These are phyloP conservation scores for Tuber borchii DNA, from an alignment of 495 filamentous ascomycete genomes.

Conservation along the genomic window DNA sequence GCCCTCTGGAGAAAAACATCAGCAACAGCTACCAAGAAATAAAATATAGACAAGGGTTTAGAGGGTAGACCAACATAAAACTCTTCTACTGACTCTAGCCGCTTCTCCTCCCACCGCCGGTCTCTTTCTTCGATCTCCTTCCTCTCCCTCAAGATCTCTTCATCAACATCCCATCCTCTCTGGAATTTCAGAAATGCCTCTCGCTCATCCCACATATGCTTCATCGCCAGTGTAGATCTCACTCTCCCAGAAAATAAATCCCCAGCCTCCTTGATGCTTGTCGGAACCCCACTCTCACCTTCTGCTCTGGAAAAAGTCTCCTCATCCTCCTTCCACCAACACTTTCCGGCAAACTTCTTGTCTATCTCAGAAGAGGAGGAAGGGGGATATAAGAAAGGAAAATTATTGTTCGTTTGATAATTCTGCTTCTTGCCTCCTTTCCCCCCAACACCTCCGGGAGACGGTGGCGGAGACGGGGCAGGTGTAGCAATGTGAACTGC, in stretches of 20 bases:
- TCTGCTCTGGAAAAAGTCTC: conserved; percentile 48
- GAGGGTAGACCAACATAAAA: conserved; percentile 66
- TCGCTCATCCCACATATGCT: conserved; percentile 89
- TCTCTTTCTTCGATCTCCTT: conserved; percentile 46
- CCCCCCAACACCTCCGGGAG: conserved; percentile 75
- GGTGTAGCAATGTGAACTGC: conserved; percentile 97
- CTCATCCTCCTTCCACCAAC: conserved; percentile 80
- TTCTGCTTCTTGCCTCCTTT: conserved; percentile 98
- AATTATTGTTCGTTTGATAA: conserved; percentile 98
- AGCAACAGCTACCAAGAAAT: conserved; percentile 15
- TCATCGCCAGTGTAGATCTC: conserved; percentile 80
- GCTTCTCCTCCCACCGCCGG: conserved; percentile 47
- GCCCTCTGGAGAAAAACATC: conserved; percentile 51
- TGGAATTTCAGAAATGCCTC: conserved; percentile 86
- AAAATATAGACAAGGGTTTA: conserved; percentile 4
- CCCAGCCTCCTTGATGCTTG: conserved; percentile 80
- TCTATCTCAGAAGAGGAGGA: conserved; percentile 15
- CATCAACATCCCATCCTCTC: conserved; percentile 65
- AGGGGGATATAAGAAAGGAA: conserved; percentile 94
- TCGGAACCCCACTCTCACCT: conserved; percentile 69
- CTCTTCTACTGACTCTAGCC: conserved; percentile 65
- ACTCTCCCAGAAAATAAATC: conserved; percentile 82
- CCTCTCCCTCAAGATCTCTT: conserved; percentile 39
- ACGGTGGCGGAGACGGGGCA: conserved; percentile 92
- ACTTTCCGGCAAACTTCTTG: conserved; percentile 51